Evolutionary conservation across 352 stramenopile species (phyloP), one percentile per base, ranked within the genome.

Genomic region (Phytophthora megakarya): DNA sequence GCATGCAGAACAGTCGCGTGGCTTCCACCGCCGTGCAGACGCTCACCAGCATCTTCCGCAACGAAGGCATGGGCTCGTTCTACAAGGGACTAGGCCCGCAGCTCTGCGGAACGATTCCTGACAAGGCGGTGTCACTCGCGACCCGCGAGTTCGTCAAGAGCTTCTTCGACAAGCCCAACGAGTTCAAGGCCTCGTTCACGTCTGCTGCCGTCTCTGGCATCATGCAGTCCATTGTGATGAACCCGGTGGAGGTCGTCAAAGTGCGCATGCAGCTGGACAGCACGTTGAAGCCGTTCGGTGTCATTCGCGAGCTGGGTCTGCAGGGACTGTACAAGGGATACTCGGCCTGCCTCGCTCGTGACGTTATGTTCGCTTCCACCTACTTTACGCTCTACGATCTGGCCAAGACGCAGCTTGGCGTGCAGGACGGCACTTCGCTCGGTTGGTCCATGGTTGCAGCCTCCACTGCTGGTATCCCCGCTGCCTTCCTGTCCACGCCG

Each of bases 211-310:
- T 73, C 13, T 90, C 84, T 25, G 84, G 84, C 21, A 61, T 91
- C 46, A 82, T 76, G 62, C 84, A 93, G 66, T 91, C 81, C 8
- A 59, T 93, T 37, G 84, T 93, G 6, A 93, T 93, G 84, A 93
- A 93, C 58, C 84, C 84, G 0, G 84, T 93, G 13, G 84, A 93
- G 69, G 85, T 93, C 37, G 80, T 93, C 49, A 93, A 93, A 55
- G 84, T 93, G 25, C 84, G 84, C 49, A 89, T 93, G 81, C 84
- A 93, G 61, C 75, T 93, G 61, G 84, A 93, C 69, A 90, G 80
- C 45, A 83, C 77, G 39, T 72, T 91, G 28, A 85, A 73, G 33
- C 72, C 72, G 0, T 26, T 76, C 2, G 70, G 74, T 13, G 74
- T 90, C n/a, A 74, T 90, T 38, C 78, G 79, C 15, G 81, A 91